Evolutionary conservation across 1,284 basidiomycete genomes (phyloP).

Genomic region (Coniophora puteana): DNA sequence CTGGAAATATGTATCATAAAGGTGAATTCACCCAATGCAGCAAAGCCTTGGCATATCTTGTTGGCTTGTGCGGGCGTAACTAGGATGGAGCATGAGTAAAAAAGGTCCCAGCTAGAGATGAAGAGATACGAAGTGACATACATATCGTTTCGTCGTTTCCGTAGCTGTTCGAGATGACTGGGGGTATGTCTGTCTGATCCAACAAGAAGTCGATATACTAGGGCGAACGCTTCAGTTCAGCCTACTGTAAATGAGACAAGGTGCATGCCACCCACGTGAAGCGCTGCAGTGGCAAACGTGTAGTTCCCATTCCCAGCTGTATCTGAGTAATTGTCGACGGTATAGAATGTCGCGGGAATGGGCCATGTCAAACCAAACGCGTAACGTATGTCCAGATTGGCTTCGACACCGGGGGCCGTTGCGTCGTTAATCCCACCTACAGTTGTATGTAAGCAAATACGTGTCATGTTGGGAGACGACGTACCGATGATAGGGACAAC

Average conservation of each 20-base stretch:
- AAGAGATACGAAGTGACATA: too few species aligned
- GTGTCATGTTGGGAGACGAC: too few species aligned
- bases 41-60: conserved; percentile 3
- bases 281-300: conserved; percentile 44
- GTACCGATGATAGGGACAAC: conserved; percentile 42
- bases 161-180: too few species aligned
- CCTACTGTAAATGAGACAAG: not conserved
- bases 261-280: conserved; percentile 37
- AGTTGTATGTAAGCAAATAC: too few species aligned
- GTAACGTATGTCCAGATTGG: too few species aligned
- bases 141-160: conserved; percentile 64
- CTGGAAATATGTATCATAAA: too few species aligned
- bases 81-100: too few species aligned
- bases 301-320: conserved; percentile 42
- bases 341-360: conserved; percentile 51
- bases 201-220: conserved; percentile 57
- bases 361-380: too few species aligned
- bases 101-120: too few species aligned
- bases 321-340: conserved; percentile 51
- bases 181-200: conserved; percentile 14
- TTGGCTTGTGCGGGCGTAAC: conserved; percentile 1
- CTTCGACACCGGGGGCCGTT: conserved; percentile 44
- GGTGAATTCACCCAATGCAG: too few species aligned
- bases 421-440: conserved; percentile 59
- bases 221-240: conserved; percentile 12